Base-by-base conservation (phyloP, 331 rosid genomes). In the Acacia pycnantha region DNA sequence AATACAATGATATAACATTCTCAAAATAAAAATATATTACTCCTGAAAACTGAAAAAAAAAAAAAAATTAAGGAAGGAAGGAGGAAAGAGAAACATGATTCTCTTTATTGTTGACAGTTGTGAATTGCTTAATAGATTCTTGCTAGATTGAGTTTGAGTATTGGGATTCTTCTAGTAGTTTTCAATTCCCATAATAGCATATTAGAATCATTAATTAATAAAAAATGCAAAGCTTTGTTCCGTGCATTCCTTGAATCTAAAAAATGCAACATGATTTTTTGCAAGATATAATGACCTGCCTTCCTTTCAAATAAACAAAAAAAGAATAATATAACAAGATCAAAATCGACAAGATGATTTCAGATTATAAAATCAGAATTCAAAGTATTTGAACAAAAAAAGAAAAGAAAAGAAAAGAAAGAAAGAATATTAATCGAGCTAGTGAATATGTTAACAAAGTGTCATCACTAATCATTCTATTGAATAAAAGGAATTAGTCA, bases 391-490 rank as follows among this genome's bases (percentile, higher is more conserved):
- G 41, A 8, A 21, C 26, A 11, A 7, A 53, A 21, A 53, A 19
- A 8, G 0, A 8, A n/a, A n/a, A n/a, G n/a, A n/a, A n/a, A n/a
- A n/a, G n/a, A n/a, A 21, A 6, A 6, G 0, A 1, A 0, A 6
- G 7, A 37, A 1, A 37, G 8, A 37, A 37, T 9, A 6, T 6
- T 37, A 37, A 37, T 6, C 0, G 41, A 37, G 41, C 41, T 6
- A 37, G 41, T 37, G 2, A 37, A 37, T 37, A 37, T 37, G 41
- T 6, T 0, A 37, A 6, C 8, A 21, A 54, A 54, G 26, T 54
- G 61, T 54, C 61, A 54, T 21, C 6, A 19, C 41, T 6, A 37
- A 54, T 7, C 24, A 21, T 21, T 54, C 4, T 54, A 19, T 54
- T 54, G 24, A 8, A 47, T 2, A 54, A 19, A 54, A 54, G 27